Conservation (phyloP, 768 basidiomycete genomes). For the Phanerochaete carnosa region DNA sequence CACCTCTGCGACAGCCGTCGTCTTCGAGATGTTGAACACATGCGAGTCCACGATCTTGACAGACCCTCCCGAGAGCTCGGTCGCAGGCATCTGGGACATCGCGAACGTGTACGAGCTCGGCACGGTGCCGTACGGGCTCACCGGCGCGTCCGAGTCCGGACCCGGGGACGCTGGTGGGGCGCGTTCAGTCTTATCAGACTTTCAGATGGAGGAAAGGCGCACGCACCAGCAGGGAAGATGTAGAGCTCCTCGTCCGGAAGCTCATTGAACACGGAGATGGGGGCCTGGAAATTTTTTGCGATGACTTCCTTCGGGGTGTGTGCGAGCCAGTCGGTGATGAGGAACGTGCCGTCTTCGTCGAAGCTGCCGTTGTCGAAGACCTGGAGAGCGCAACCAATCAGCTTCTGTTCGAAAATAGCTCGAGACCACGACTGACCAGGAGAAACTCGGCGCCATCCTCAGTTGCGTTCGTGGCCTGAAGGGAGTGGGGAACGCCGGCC, state of each 20-base stretch:
- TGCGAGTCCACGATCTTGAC: slow-evolving; percentile 44
- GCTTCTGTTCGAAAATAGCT: neutral
- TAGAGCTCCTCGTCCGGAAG: slow-evolving; percentile 24
- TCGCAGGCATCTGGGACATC: slow-evolving; percentile 43
- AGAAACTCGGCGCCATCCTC: slow-evolving; percentile 24
- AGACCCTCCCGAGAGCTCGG: slow-evolving; percentile 39
- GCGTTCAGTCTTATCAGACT: neutral
- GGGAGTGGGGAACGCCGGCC: slow-evolving; percentile 12
- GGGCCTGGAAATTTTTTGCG: slow-evolving; percentile 29
- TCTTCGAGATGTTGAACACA: slow-evolving; percentile 47
- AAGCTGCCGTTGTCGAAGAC: slow-evolving; percentile 34
- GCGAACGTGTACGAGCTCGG: slow-evolving; percentile 46
- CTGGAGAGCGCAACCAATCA: slow-evolving; percentile 9
- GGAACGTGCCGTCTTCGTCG: slow-evolving; percentile 30
- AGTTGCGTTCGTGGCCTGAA: slow-evolving; percentile 23
- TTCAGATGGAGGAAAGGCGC: neutral
- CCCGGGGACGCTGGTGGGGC: slow-evolving; percentile 19
- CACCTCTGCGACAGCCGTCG: slow-evolving; percentile 54
- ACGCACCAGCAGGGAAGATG: slow-evolving; percentile 26
- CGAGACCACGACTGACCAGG: slow-evolving; percentile 12
- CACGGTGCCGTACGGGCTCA: slow-evolving; percentile 42
- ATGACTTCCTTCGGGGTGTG: slow-evolving; percentile 33
- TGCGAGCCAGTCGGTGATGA: slow-evolving; percentile 27
- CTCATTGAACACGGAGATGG: slow-evolving; percentile 25
- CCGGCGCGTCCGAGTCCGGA: slow-evolving; percentile 29